Percentiles rank a stretch among this genome's conserved stretches.
These are phyloP conservation scores for Eucalyptus marginata DNA, from an alignment of 345 rosid species.

Conservation along the genomic window DNA sequence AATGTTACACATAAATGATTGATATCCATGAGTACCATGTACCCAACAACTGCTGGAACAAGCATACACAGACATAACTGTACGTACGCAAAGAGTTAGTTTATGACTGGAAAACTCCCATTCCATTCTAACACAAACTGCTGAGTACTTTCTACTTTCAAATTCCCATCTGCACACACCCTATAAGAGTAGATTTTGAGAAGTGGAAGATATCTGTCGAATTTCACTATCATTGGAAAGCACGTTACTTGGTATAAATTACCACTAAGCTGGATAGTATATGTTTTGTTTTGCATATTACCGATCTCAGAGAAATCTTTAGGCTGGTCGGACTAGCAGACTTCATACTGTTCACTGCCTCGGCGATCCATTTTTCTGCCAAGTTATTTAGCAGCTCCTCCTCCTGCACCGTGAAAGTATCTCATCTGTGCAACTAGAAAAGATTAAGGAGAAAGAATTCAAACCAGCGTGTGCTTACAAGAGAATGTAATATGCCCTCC, in stretches of 20 bases:
- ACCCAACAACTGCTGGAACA: neutral
- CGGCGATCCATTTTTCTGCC: neutral
- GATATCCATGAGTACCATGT: neutral
- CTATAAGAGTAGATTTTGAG: neutral
- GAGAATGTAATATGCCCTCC: neutral
- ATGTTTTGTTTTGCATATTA: neutral
- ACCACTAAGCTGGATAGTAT: neutral
- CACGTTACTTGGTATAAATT: neutral
- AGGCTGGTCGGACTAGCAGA: constrained; percentile 1
- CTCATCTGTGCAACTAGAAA: neutral
- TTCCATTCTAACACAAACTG: neutral
- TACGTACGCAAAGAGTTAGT: neutral
- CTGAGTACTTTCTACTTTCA: neutral
- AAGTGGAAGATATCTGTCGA: neutral
- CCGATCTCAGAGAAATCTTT: neutral
- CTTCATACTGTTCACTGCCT: neutral
- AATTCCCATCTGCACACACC: neutral
- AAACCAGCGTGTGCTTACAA: neutral
- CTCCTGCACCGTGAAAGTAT: neutral
- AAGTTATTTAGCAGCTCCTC: neutral
- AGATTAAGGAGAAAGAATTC: neutral
- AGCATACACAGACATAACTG: neutral
- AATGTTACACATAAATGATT: neutral
- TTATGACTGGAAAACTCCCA: neutral
- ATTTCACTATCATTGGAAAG: neutral